Conservation (phyloP, 2,329 filamentous ascomycete genomes). For the Davidsoniella neocaledoniae region DNA sequence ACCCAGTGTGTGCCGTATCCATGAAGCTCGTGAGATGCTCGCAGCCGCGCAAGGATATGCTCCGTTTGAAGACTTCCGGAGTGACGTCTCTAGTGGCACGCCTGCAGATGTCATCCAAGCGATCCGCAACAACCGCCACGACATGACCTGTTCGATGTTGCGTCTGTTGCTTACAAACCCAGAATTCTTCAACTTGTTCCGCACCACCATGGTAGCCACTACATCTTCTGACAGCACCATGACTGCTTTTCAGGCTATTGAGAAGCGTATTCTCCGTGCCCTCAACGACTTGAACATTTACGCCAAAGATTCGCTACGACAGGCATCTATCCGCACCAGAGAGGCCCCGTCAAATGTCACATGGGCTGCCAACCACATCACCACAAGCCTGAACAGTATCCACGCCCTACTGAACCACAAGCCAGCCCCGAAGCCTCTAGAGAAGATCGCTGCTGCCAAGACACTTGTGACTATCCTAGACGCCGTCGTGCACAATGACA, state of each 20-base stretch:
- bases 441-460: slow-evolving; percentile 29
- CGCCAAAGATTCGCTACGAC: neutral
- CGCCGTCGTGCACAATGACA: slow-evolving; percentile 25
- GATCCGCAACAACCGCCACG: slow-evolving; percentile 24
- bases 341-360: slow-evolving; percentile 24
- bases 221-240: slow-evolving; percentile 13
- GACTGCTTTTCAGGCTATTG: slow-evolving; percentile 31
- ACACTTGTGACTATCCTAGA: slow-evolving; percentile 32
- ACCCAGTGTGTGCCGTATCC: slow-evolving; percentile 21
- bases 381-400: slow-evolving; percentile 27
- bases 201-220: slow-evolving; percentile 21
- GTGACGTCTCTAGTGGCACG: slow-evolving; percentile 26
- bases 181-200: slow-evolving; percentile 37
- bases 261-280: slow-evolving; percentile 30
- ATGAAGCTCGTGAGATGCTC: slow-evolving; percentile 34
- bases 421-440: slow-evolving; percentile 17
- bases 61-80: slow-evolving; percentile 24
- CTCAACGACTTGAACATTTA: slow-evolving; percentile 27
- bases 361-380: slow-evolving; percentile 34
- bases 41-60: slow-evolving; percentile 15
- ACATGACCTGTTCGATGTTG: slow-evolving; percentile 34
- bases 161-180: slow-evolving; percentile 37
- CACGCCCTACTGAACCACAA: slow-evolving; percentile 12
- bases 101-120: slow-evolving; percentile 17
- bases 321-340: neutral